These are phyloP conservation scores for Podospora tetraspora DNA, from an alignment of 495 filamentous ascomycete species.

Conservation along the genomic window DNA sequence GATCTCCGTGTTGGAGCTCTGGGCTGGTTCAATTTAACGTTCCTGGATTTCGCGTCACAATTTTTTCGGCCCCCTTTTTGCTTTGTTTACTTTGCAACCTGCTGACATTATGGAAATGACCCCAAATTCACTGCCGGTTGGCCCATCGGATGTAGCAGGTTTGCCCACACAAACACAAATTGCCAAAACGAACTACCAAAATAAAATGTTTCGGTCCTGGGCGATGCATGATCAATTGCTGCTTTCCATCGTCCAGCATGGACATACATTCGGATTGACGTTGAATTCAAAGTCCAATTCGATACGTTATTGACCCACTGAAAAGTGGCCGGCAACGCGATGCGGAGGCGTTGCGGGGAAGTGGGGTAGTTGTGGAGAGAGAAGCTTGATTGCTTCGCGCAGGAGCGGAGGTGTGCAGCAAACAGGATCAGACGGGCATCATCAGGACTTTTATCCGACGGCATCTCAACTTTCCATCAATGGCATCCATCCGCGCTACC, in stretches of 20 bases:
- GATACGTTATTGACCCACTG: neutral
- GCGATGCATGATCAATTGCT: neutral
- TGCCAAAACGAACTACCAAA: too few relatives aligned
- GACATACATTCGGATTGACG: neutral
- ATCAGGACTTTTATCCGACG: constrained; percentile 14
- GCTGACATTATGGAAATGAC: too few relatives aligned
- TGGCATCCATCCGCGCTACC: neutral
- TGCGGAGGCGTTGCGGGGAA: neutral
- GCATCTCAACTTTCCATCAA: constrained; percentile 18
- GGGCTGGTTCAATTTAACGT: too few relatives aligned
- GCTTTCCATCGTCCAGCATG: neutral
- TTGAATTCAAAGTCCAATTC: neutral
- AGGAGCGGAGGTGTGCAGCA: neutral
- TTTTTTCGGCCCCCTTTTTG: too few relatives aligned
- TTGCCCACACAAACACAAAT: too few relatives aligned
- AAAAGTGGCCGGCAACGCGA: neutral
- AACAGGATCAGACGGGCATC: neutral
- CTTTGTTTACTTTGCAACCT: too few relatives aligned
- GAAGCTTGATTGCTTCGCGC: neutral
- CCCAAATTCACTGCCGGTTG: too few relatives aligned
- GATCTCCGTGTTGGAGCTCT: too few relatives aligned
- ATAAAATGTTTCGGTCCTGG: too few relatives aligned
- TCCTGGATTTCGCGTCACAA: too few relatives aligned
- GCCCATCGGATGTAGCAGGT: too few relatives aligned
- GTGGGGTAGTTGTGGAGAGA: neutral